Evolutionary conservation across 768 basidiomycete genomes (phyloP).

Genomic region (Pisolithus tinctorius): DNA sequence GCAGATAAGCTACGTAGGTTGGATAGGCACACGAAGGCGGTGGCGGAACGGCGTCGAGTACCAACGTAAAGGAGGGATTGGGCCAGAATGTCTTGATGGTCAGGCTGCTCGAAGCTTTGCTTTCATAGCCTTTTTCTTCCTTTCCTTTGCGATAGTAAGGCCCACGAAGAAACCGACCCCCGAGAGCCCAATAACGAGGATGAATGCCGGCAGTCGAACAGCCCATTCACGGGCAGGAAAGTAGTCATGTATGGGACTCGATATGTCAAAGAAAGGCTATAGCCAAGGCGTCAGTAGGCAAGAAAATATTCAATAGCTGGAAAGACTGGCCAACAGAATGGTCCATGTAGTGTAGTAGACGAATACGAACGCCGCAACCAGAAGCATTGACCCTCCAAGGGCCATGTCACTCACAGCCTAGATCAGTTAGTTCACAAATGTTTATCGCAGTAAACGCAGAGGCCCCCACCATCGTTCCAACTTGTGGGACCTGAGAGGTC

Average conservation of each 20-base stretch:
- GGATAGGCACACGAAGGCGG: conserved; percentile 31
- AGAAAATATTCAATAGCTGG: not conserved
- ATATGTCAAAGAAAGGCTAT: conserved; percentile 76
- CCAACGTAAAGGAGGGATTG: conserved; percentile 3
- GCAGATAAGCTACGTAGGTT: conserved; percentile 61
- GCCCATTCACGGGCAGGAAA: conserved; percentile 95
- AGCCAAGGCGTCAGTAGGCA: conserved; percentile 7
- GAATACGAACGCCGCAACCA: conserved; percentile 70
- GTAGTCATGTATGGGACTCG: conserved; percentile 65
- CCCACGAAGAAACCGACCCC: conserved; percentile 80
- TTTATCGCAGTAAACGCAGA: no score
- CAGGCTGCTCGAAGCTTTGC: conserved; percentile 57
- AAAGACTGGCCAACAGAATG: conserved; percentile 63
- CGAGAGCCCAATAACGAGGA: conserved; percentile 75
- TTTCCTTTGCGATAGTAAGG: conserved; percentile 67
- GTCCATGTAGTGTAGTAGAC: conserved; percentile 92
- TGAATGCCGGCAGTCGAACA: conserved; percentile 74
- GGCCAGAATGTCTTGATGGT: conserved; percentile 14
- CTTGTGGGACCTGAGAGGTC: not conserved
- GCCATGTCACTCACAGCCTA: conserved; percentile 79
- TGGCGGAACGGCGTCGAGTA: conserved; percentile 10
- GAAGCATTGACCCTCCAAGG: conserved; percentile 74
- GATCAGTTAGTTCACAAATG: no score
- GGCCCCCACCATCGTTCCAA: conserved; percentile 20
- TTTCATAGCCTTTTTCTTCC: conserved; percentile 57